phyloP scores from a whole-genome alignment of 2,329 filamentous ascomycete species.

The Colletotrichum caudatum region DNA sequence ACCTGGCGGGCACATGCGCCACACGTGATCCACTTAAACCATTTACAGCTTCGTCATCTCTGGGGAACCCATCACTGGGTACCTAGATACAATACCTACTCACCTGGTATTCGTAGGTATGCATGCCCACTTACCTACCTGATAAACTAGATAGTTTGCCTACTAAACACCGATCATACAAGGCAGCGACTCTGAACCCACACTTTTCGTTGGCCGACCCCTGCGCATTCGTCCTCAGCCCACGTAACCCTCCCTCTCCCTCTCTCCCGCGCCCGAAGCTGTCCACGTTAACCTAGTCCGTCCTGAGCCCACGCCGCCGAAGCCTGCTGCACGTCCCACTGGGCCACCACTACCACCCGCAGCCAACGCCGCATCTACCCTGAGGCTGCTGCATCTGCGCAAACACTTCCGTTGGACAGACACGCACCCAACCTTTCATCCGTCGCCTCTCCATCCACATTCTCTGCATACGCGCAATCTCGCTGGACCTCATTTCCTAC shows the following conservation, averaged over 20 bases:
- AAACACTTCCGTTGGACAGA: conserved; percentile 13
- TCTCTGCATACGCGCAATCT: conserved; percentile 31
- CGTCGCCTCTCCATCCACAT: conserved; percentile 29
- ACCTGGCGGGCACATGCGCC: conserved; percentile 22
- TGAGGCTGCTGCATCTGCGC: conserved; percentile 31
- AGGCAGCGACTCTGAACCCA: conserved; percentile 10
- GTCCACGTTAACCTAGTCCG: conserved; percentile 6
- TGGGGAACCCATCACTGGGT: conserved; percentile 23
- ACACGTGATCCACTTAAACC: conserved; percentile 6
- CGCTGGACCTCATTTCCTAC: conserved; percentile 18
- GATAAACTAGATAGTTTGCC: neutral
- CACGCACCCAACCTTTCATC: conserved; percentile 28
- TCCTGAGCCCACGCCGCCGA: conserved; percentile 18
- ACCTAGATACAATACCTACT: neutral
- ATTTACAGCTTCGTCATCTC: conserved; percentile 33
- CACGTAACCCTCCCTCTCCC: conserved; percentile 30
- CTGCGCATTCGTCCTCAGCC: conserved; percentile 35
- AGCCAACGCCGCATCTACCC: conserved; percentile 21
- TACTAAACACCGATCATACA: conserved; percentile 1
- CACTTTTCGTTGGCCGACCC: conserved; percentile 7
- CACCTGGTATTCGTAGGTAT: no score
- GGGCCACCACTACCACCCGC: conserved; percentile 22
- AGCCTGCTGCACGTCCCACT: conserved; percentile 37
- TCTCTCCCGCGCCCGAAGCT: conserved; percentile 7
- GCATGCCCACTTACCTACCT: no score